Conservation (phyloP, 2,329 filamentous ascomycete species). For the Ciborinia camelliae region DNA sequence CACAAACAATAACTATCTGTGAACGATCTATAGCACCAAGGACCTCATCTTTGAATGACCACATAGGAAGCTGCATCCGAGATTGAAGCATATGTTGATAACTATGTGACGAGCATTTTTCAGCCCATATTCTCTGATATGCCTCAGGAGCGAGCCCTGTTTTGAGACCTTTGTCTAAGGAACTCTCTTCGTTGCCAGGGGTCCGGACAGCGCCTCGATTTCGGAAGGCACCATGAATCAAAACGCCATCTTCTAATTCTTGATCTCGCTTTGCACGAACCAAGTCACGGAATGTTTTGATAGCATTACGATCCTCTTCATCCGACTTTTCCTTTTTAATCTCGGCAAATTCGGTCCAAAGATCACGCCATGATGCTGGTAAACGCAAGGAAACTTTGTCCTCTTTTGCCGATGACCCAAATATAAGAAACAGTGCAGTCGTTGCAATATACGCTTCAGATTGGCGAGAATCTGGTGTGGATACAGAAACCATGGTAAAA, state of each 20-base stretch:
- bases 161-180: slow-evolving; percentile 37
- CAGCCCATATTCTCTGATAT: slow-evolving; percentile 57
- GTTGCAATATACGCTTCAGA: slow-evolving; percentile 87
- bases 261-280: slow-evolving; percentile 66
- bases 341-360: slow-evolving; percentile 77
- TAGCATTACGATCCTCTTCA: slow-evolving; percentile 61
- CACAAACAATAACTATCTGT: slow-evolving; percentile 89
- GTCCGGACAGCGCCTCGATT: slow-evolving; percentile 51
- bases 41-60: slow-evolving; percentile 75
- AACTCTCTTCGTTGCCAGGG: slow-evolving; percentile 48
- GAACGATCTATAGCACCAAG: slow-evolving; percentile 72
- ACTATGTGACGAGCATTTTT: slow-evolving; percentile 64
- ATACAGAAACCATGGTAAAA: slow-evolving; percentile 71
- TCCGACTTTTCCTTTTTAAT: slow-evolving; percentile 68
- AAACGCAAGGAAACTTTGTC: slow-evolving; percentile 80
- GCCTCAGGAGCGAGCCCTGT: slow-evolving; percentile 36
- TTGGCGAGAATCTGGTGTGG: slow-evolving; percentile 72
- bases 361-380: slow-evolving; percentile 75
- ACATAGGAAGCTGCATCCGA: slow-evolving; percentile 84
- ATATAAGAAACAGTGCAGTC: slow-evolving; percentile 75
- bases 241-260: slow-evolving; percentile 69
- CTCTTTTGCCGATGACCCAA: slow-evolving; percentile 73
- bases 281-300: slow-evolving; percentile 67
- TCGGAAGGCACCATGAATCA: slow-evolving; percentile 73
- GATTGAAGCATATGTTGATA: slow-evolving; percentile 41